A percentile compares a stretch with the other conserved stretches of the same genome.
phyloP scores from a whole-genome alignment of 208 protist genomes.

The Angomonas desouzai region DNA sequence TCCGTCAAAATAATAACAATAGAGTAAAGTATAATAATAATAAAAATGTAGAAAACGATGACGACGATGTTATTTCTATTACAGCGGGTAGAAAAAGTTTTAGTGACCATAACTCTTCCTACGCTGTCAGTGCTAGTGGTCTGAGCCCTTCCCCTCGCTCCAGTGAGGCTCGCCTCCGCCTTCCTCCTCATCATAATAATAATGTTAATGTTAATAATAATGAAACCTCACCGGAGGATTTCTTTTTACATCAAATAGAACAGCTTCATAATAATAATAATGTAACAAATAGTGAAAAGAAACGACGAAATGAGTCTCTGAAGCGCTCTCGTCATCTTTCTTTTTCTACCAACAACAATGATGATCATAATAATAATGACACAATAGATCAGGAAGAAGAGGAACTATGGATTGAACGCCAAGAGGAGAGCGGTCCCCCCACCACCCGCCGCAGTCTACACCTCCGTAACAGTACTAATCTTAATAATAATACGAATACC shows the following conservation, averaged over 20 bases:
- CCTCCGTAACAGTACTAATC: slow-evolving; percentile 6
- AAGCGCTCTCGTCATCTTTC: not conserved
- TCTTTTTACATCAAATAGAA: not conserved
- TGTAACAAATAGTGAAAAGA: slow-evolving; percentile 8
- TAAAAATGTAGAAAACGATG: not conserved
- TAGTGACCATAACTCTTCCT: not conserved
- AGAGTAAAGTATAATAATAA: not conserved
- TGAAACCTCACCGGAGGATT: not conserved
- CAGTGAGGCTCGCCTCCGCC: not conserved
- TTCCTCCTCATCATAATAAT: no score
- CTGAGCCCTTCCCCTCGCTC: slow-evolving; percentile 5
- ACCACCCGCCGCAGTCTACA: slow-evolving; percentile 1
- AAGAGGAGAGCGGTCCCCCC: not conserved
- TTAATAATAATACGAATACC: slow-evolving; percentile 9
- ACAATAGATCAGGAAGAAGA: not conserved
- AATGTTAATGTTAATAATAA: slow-evolving; percentile 4
- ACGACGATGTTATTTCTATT: slow-evolving; percentile 1
- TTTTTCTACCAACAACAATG: no score
- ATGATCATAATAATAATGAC: no score
- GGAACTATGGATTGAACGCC: not conserved
- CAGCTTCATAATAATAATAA: slow-evolving; percentile 19
- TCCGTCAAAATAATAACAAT: no score
- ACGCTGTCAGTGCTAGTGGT: not conserved
- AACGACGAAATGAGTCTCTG: not conserved
- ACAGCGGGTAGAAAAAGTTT: slow-evolving; percentile 3